Conservation (phyloP, 164 flowering plant genomes). For the Vitis rupestris region DNA sequence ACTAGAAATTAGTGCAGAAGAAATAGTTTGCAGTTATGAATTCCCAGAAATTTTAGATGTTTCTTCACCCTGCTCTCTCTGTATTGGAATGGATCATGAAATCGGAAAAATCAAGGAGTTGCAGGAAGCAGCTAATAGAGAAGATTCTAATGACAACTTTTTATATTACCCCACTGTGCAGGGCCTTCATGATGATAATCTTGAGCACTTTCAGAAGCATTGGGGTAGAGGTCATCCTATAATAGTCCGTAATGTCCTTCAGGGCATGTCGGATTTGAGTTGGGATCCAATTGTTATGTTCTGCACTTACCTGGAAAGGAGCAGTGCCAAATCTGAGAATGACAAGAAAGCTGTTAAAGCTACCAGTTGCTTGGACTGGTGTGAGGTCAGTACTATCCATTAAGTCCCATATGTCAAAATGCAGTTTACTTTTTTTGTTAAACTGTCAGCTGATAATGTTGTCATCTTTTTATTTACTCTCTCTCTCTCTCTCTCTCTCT, state of each 20-base stretch:
- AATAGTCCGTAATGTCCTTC: conserved; percentile 58
- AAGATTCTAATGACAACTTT: conserved; percentile 50
- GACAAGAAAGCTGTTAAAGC: conserved; percentile 25
- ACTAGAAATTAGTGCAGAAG: conserved; percentile 58
- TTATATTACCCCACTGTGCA: conserved; percentile 46
- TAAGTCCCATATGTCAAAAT: not conserved
- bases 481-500: conserved; percentile 4
- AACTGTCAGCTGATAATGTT: not conserved
- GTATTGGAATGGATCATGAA: conserved; percentile 26
- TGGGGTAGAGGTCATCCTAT: conserved; percentile 78
- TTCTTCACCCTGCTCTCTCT: conserved; percentile 44
- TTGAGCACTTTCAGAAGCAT: conserved; percentile 76
- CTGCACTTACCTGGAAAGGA: conserved; percentile 41
- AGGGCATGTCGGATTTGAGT: conserved; percentile 29
- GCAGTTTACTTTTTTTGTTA: not conserved
- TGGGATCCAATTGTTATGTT: conserved; percentile 79
- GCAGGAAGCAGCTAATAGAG: conserved; percentile 42
- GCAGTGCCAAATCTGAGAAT: conserved; percentile 21
- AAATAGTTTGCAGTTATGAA: conserved; percentile 52
- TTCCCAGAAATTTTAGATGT: conserved; percentile 41
- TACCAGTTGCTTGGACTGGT: conserved; percentile 58
- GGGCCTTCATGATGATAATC: conserved; percentile 39
- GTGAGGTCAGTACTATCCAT: conserved; percentile 52
- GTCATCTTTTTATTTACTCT: not conserved
- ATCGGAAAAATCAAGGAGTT: conserved; percentile 25